phyloP scores from a whole-genome alignment of 164 flowering plant species.

The Magnolia officinalis region DNA sequence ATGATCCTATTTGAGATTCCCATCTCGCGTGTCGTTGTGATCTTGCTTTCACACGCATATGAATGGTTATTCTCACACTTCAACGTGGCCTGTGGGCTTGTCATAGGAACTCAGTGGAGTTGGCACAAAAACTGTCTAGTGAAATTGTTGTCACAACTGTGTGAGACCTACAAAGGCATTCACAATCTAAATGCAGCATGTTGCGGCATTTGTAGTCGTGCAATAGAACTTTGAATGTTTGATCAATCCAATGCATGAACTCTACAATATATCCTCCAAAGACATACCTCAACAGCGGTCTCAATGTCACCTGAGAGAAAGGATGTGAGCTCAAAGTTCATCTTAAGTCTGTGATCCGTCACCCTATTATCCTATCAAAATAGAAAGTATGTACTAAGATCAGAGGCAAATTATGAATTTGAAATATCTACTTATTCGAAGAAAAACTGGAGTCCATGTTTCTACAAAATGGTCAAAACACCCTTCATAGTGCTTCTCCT shows the following conservation, averaged over 20 bases:
- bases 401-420: neutral
- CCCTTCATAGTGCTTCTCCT: neutral
- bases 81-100: too few species aligned
- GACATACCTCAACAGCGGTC: slow-evolving; percentile 45
- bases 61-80: too few species aligned
- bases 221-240: neutral
- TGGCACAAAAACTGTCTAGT: too few species aligned
- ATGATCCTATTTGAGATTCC: too few species aligned
- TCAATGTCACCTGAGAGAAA: slow-evolving; percentile 87
- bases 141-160: too few species aligned
- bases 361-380: slow-evolving; percentile 81
- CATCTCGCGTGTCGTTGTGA: too few species aligned
- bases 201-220: too few species aligned
- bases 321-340: slow-evolving; percentile 89
- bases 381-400: neutral
- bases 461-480: neutral
- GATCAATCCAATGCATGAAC: neutral
- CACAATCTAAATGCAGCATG: too few species aligned
- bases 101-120: too few species aligned
- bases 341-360: slow-evolving; percentile 90
- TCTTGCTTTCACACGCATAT: too few species aligned
- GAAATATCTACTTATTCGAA: neutral
- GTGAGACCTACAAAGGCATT: too few species aligned
- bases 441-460: neutral
- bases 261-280: neutral